Base-by-base conservation (phyloP, 805 yeast genomes). In the Cyberlindnera amylophila region DNA sequence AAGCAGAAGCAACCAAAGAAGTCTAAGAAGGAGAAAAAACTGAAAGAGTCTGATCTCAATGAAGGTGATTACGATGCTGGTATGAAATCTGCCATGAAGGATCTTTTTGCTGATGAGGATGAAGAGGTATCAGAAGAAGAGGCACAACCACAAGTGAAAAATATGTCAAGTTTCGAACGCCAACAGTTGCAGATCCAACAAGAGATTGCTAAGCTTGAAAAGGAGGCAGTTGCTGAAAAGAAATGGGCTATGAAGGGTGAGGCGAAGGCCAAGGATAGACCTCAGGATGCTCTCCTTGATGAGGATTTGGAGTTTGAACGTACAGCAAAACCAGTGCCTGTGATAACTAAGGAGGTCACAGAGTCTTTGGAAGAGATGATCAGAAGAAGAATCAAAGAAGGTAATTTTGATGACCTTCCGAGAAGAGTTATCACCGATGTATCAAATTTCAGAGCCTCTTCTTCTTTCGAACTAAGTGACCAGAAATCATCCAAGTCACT, bases 231-330 rank as follows among this genome's bases (percentile, higher is more conserved):
- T 24, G 93, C 90, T 4, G 91, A 84, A 44, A 91, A 93, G 67
- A 81, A 80, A 55, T 91, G 99, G 99, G 80, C 96, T 7, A 74
- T 91, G 77, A 84, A 81, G 55, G 99, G 99, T 65, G 99, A 93
- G 65, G 89, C 87, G 2, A 75, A 76, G 44, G 86, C 89, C 2
- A 79, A 75, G 48, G 84, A 82, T 51, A 75, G 99, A 59, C 96
- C 95, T 7, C 70, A 71, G 34, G 96, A 93, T 66, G 82, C 97
- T 1, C 69, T 93, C 31, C 63, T 93, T 44, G 82, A 81, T 33
- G 96, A 86, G 54, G 88, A 76, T 32, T 67, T 91, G 41, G 95
- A 89, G 52, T 93, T 91, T 57, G 99, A 91, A 55, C 77, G 98
- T 57, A 86, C 89, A 6, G 81, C 96, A 8, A 91, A 91, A 56